phyloP scores from a whole-genome alignment of 352 stramenopile genomes.

The Pythium pyrilobum region DNA sequence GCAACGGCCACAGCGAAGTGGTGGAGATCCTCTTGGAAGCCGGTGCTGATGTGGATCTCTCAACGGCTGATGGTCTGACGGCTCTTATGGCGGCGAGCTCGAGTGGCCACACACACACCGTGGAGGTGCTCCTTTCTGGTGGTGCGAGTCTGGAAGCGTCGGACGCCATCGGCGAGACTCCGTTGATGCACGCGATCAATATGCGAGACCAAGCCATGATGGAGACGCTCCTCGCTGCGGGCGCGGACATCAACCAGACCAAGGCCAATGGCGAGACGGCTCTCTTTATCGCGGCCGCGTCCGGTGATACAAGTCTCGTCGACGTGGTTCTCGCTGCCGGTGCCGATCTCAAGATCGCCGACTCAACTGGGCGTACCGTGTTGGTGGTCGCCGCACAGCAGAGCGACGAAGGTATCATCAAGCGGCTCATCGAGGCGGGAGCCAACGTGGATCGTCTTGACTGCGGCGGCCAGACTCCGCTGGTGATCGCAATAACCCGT shows the following conservation, averaged over 20 bases:
- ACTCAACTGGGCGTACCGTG: too few relatives aligned
- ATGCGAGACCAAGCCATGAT: too few relatives aligned
- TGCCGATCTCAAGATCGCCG: too few relatives aligned
- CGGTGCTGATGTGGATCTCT: background rate
- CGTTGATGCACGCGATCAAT: too few relatives aligned
- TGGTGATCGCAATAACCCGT: too few relatives aligned
- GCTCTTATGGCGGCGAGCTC: background rate
- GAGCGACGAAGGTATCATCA: constrained; percentile 17
- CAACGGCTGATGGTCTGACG: background rate
- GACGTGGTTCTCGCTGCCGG: background rate
- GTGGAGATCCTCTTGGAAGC: background rate
- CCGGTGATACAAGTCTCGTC: too few relatives aligned
- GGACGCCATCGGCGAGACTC: too few relatives aligned
- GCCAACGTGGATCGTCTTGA: too few relatives aligned
- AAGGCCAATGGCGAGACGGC: constrained; percentile 16
- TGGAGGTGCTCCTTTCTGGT: background rate
- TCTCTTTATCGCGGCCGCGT: constrained; percentile 23
- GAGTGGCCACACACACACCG: background rate
- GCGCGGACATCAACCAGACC: constrained; percentile 17
- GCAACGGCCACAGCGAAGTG: background rate
- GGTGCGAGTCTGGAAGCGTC: too few relatives aligned
- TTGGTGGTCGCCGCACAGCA: too few relatives aligned
- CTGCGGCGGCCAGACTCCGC: too few relatives aligned
- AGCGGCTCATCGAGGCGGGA: constrained; percentile 15
- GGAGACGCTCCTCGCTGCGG: constrained; percentile 11